Evolutionary conservation across 768 basidiomycete genomes (phyloP).

Genomic region (Termitomyces sp.): DNA sequence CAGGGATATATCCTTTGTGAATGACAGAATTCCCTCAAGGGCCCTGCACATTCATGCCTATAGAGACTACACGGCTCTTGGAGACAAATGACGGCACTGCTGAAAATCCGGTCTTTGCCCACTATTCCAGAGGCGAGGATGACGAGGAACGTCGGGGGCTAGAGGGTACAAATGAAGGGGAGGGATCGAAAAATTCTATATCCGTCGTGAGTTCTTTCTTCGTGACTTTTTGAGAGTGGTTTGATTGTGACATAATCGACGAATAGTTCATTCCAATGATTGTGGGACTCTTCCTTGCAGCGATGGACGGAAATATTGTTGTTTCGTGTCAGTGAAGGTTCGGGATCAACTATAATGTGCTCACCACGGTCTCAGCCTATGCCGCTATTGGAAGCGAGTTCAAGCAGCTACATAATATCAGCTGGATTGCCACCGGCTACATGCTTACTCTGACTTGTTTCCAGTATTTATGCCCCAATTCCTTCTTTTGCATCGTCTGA

Average conservation of each 20-base stretch:
- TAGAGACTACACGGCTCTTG: not conserved
- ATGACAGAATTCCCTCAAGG: no score
- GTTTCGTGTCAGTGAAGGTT: slow-evolving; percentile 30
- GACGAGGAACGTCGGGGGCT: not conserved
- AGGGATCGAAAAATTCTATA: not conserved
- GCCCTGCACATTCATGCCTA: not conserved
- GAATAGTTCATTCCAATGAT: slow-evolving; percentile 37
- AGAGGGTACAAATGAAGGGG: not conserved
- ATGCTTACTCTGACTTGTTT: slow-evolving; percentile 53
- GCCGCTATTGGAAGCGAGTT: slow-evolving; percentile 51
- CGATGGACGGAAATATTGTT: slow-evolving; percentile 43
- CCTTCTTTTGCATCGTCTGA: not conserved
- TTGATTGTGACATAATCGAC: not conserved
- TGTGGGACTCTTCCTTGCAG: slow-evolving; percentile 37
- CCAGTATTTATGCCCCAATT: slow-evolving; percentile 30
- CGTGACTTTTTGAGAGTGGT: not conserved
- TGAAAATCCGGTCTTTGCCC: not conserved
- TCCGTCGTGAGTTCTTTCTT: not conserved
- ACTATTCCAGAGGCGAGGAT: not conserved
- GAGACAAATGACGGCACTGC: not conserved
- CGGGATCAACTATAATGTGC: not conserved
- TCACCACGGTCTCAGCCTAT: slow-evolving; percentile 28
- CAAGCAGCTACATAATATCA: slow-evolving; percentile 53
- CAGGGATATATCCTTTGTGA: not conserved
- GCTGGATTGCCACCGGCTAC: slow-evolving; percentile 60